Base-by-base conservation (phyloP, 2,329 filamentous ascomycete species). In the Fusarium fracticaudum region DNA sequence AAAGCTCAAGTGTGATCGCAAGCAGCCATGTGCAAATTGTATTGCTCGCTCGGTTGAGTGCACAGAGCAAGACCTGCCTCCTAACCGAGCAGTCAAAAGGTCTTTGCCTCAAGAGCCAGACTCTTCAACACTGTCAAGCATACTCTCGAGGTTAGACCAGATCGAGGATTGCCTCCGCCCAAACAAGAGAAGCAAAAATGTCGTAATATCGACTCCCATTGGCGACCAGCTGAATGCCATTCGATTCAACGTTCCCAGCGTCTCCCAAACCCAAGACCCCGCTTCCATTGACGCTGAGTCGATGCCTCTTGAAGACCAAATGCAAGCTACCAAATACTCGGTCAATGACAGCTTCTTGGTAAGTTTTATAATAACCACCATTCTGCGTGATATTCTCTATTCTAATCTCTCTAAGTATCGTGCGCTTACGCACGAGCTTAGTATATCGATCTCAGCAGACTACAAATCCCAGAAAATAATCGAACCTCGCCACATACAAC, bases 321-420 rank as follows among this genome's bases (percentile, higher is more conserved):
- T 60, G 43, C 57, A 60, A 31, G 33, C 57, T 0, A 60, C 24
- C 8, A 60, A 20, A 3, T 60, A 60, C 4, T 55, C 38, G 4
- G 31, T 31, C 4, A 62, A 62, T 2, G 60, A 62, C 4, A 45
- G n/a, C 5, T 43, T 62, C 29, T 26, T 62, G 18, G 47, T 51
- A 14, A 10, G 22, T 12, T 6, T 18, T 3, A 5, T 8, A 2
- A 3, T 12, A 2, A 0, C 2, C 8, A n/a, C 4, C 14, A 35
- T 35, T 33, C 5, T 9, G 3, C 7, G 13, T 0, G 13, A 2
- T 12, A 1, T 9, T 11, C 0, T 24, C 3, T 24, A 3, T 35
- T 3, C 0, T 51, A 10, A 51, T 17, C 24, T 0, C 8, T 3
- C 2, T 5, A 7, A 55, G 60, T 6, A 33, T 13, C 26, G 43